phyloP scores from a whole-genome alignment of 257 asterid species.

The Coffea canephora region DNA sequence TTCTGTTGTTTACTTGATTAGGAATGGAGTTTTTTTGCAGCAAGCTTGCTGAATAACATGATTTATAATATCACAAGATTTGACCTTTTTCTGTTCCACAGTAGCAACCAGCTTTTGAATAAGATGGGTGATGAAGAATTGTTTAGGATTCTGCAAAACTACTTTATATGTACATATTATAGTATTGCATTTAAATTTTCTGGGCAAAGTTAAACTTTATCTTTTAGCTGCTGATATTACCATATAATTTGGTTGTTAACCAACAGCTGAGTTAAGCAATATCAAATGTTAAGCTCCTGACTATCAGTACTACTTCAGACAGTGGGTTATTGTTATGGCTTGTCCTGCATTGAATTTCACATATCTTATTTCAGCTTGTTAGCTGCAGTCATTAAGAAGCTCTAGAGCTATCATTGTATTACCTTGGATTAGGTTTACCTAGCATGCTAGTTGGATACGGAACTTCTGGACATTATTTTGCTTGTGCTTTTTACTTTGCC shows the following conservation, averaged over 20 bases:
- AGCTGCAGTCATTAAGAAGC: not conserved
- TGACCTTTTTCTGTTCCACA: not conserved
- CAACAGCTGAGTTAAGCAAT: not conserved
- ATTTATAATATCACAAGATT: not conserved
- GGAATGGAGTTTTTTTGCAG: not conserved
- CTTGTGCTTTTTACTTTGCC: not conserved
- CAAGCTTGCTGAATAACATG: not conserved
- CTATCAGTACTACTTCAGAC: not conserved
- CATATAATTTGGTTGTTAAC: not conserved
- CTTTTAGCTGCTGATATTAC: not conserved
- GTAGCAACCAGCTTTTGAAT: not conserved
- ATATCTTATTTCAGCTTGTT: not conserved
- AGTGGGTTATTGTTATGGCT: not conserved
- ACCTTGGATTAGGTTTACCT: not conserved
- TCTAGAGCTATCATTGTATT: no score
- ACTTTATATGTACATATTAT: no score
- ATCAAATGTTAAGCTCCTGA: not conserved
- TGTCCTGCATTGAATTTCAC: not conserved
- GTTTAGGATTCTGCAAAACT: no score
- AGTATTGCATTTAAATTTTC: no score
- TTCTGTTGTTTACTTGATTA: not conserved
- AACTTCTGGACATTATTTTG: not conserved
- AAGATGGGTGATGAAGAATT: not conserved
- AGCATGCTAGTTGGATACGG: not conserved
- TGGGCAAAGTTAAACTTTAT: not conserved